Base-by-base conservation (phyloP, 2,329 filamentous ascomycete genomes). In the Fusarium kyushuense region DNA sequence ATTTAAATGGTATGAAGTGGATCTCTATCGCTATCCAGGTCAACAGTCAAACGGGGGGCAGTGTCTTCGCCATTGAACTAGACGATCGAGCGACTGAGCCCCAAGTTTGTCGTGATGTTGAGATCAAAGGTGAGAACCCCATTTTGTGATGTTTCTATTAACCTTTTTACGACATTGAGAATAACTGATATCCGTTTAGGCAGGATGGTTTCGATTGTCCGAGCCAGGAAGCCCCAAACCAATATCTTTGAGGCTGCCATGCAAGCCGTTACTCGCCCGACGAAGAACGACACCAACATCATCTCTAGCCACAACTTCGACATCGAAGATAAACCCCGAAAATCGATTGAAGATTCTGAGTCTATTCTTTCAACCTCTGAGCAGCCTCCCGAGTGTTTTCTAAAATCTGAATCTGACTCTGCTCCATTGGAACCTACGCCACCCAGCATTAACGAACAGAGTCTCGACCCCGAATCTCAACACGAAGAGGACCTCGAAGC, bases 11-110 rank as follows among this genome's bases (percentile, higher is more conserved):
- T 1, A n/a, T 56, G 0, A 40, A 46, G 10, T 58, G 55, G 55
- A 5, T 58, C 0, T 1, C 55, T 0, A 3, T 56, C 5, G 51
- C 49, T 5, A 13, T 58, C 5, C 6, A 3, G 6, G 17, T 38
- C 2, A 13, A 3, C 2, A 0, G 2, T 0, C 5, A 9, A 1
- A 11, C 21, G 3, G 2, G 3, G 0, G 9, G 8, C 3, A 0
- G 3, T 1, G 6, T 13, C 1, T 54, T 54, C 4, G 0, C 1
- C 3, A 45, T 55, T 12, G 11, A 58, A 14, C 1, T 58, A 1
- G 27, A 55, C 16, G 12, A 43, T 3, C 2, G 1, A 2, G 0
- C 9, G 2, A 6, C 4, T 1, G 2, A 23, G 2, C 38, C 14
- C 2, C 2, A 27, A 0, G 3, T 41, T 5, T 8, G 23, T 1